Evolutionary conservation across 108 stramenopile species (phyloP), one percentile per base, ranked within the genome.

Genomic region (Cyclotella sp.): DNA sequence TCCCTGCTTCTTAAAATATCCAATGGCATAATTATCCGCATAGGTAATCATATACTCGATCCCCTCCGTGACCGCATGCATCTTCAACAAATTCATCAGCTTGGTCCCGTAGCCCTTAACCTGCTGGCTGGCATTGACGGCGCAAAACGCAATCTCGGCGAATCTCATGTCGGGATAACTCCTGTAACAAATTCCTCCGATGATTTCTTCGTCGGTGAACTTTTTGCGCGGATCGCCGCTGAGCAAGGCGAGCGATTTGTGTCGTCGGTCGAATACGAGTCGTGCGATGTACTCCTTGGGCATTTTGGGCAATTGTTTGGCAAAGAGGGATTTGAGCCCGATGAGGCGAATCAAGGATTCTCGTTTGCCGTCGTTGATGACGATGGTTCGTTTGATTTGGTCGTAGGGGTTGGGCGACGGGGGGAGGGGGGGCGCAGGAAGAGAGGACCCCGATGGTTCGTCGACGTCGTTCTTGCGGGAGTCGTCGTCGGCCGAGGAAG

Each of bases 291-390:
- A 98, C 24, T 91, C 91, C 63, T 85, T 84, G 24, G 98, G 98
- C 98, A 99, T 99, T 87, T 98, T 99, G 59, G 99, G 99, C 13
- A 99, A 86, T 74, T 99, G 98, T 77, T 89, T 86, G n/a, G 93
- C 77, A 75, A 99, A 98, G 24, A 99, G 91, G 22, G 95, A 93
- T 77, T 98, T 98, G 45, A 97, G 91, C 4, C 90, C 93, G 22
- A 97, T 88, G 43, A 99, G 87, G 62, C 91, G 92, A 63, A 93
- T 89, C 34, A 97, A 81, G 47, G 84, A 83, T 39, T 91, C 85
- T 4, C 84, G 87, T 18, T 76, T 78, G 21, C 95, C 95, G 85
- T 99, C 97, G 71, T 95, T 95, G 39, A 70, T 42, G 12, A 95
- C 89, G 39, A 98, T 95, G 30, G 76, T 78, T 30, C 82, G 86